These are phyloP conservation scores for Biscutella laevigata DNA, from an alignment of 441 rosid genomes.

Conservation along the genomic window DNA sequence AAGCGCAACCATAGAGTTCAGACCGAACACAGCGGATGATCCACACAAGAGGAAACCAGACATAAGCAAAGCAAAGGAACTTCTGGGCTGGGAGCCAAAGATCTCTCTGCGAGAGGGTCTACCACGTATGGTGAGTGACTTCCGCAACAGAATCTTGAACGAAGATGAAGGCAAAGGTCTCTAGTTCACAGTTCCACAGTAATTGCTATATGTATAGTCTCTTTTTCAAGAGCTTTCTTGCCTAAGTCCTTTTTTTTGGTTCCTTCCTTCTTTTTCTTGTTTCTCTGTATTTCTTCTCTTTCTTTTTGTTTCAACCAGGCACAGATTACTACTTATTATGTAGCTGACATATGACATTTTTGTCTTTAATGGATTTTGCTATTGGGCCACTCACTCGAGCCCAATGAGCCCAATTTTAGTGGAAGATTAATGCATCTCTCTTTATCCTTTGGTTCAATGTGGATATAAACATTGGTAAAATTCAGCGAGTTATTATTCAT, in stretches of 20 bases:
- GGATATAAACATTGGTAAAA: too few species aligned
- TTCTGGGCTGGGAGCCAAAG: conserved; percentile 89
- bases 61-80: conserved; percentile 80
- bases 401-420: conserved; percentile 2
- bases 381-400: not conserved
- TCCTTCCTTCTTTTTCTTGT: not conserved
- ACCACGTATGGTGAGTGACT: conserved; percentile 90
- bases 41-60: conserved; percentile 96
- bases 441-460: not conserved
- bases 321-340: not conserved
- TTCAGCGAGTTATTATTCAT: too few species aligned
- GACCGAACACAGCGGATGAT: conserved; percentile 86
- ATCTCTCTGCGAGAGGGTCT: conserved; percentile 70
- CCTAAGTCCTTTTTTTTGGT: conserved; percentile 8
- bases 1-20: conserved; percentile 83
- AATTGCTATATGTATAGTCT: conserved; percentile 31
- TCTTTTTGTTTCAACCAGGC: not conserved
- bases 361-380: not conserved
- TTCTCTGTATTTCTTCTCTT: too few species aligned
- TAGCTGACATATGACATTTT: not conserved
- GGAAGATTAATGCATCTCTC: too few species aligned
- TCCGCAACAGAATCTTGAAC: conserved; percentile 76
- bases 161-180: conserved; percentile 74
- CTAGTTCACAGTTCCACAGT: conserved; percentile 22
- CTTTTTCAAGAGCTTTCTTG: conserved; percentile 24